Base-by-base conservation (phyloP, 139 green algal species). In the Choricystis sp. region DNA sequence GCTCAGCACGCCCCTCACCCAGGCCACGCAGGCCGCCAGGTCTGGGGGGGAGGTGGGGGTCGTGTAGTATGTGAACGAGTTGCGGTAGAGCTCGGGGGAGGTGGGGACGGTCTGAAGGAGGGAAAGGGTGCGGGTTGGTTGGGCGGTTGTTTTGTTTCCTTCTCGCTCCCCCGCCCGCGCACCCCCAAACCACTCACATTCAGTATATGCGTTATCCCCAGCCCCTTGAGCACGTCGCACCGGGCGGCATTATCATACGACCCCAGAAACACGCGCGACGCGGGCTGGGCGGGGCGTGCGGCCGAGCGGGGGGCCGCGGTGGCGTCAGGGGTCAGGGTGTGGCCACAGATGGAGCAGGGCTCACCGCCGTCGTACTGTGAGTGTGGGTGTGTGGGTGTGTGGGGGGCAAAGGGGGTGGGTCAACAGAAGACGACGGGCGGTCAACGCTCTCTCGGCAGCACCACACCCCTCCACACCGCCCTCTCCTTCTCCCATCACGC, bases 61-160 rank as follows among this genome's bases (percentile, higher is more conserved):
- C 28, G 80, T 91, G 71, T 91, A 74, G 72, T 96, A 96, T 0
- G 61, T 81, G 65, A 96, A 96, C 2, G 83, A 91, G 77, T 94
- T 96, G 19, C 77, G 86, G 77, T 89, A 96, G n/a, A 96, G 70
- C 1, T 78, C 72, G 20, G 84, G 83, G 67, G 81, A 89, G 21
- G 64, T 74, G 24, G 89, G 87, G 28, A 96, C 89, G 4, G 78
- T 89, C 88, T 95, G 81, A 76, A 66, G 23, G 0, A 31, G 55
- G 9, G 19, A 27, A 27, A 9, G 22, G 19, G 16, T 19, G 22
- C 31, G 16, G 60, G 31, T 65, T n/a, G 21, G 31, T 49, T 58
- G 23, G 52, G 52, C 52, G 23, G 23, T 58, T 23, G 23, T 58
- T 23, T 58, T 58, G 23, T n/a, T 58, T 63, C 26, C 26, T 61